phyloP scores from a whole-genome alignment of 1,284 basidiomycete species.

The Xerocomus amazonicus region DNA sequence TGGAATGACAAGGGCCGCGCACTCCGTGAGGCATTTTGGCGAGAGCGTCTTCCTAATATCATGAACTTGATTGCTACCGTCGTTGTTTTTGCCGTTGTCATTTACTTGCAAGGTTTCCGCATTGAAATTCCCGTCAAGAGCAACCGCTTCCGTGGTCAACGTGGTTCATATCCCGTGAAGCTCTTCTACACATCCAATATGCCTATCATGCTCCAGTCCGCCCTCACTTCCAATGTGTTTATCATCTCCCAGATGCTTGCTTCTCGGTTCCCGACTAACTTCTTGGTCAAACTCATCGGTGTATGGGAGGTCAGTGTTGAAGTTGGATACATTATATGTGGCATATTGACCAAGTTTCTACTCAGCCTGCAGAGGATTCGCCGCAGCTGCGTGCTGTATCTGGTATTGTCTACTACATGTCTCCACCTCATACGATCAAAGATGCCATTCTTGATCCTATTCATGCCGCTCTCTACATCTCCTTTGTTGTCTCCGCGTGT shows the following conservation, averaged over 20 bases:
- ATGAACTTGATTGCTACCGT: slow-evolving; percentile 97
- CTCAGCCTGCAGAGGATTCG: slow-evolving; percentile 85
- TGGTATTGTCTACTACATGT: slow-evolving; percentile 98
- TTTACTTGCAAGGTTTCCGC: slow-evolving; percentile 98
- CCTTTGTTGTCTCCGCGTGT: slow-evolving; percentile 92
- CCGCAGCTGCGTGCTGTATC: slow-evolving; percentile 88
- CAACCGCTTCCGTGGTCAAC: slow-evolving; percentile 93
- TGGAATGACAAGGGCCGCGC: slow-evolving; percentile 99
- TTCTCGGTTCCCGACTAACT: slow-evolving; percentile 86
- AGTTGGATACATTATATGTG: background rate
- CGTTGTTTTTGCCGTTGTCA: slow-evolving; percentile 90
- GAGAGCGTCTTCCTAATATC: slow-evolving; percentile 94
- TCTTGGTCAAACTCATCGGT: slow-evolving; percentile 88
- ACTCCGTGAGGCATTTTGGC: slow-evolving; percentile 97
- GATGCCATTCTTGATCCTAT: slow-evolving; percentile 89
- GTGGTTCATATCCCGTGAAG: slow-evolving; percentile 95
- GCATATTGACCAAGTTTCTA: background rate
- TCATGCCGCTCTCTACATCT: slow-evolving; percentile 89
- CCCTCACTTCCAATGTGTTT: slow-evolving; percentile 93
- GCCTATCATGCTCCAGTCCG: slow-evolving; percentile 99
- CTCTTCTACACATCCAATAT: slow-evolving; percentile 99
- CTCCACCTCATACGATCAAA: slow-evolving; percentile 88
- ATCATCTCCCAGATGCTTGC: slow-evolving; percentile 97
- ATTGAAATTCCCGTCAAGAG: slow-evolving; percentile 99
- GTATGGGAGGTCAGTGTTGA: slow-evolving; percentile 85